phyloP scores from a whole-genome alignment of 2,329 filamentous ascomycete species.

The Tolypocladium ophioglossoides region DNA sequence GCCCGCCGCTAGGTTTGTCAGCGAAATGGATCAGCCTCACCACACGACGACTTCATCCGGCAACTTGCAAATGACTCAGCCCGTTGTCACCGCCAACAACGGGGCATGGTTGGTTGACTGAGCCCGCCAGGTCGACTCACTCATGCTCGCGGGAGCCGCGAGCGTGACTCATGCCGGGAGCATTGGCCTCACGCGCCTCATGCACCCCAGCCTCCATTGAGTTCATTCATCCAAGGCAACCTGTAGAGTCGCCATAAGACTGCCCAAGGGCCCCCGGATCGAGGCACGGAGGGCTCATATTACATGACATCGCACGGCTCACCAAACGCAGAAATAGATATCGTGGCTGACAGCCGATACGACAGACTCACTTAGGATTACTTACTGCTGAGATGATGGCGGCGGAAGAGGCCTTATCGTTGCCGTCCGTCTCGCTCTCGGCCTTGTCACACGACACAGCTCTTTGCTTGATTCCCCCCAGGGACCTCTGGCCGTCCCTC shows the following conservation, averaged over 20 bases:
- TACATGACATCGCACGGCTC: not conserved
- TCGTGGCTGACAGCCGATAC: not conserved
- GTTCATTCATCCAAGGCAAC: too few species aligned
- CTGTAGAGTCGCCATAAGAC: too few species aligned
- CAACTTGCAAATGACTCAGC: not conserved
- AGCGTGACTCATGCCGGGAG: not conserved
- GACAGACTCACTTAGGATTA: too few species aligned
- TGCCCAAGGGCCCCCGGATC: not conserved
- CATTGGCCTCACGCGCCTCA: not conserved
- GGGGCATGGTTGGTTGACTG: not conserved
- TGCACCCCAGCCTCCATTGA: too few species aligned
- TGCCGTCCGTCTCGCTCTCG: not conserved
- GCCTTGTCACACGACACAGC: conserved; percentile 39
- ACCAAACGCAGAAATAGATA: not conserved
- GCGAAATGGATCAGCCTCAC: not conserved
- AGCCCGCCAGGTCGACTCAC: not conserved
- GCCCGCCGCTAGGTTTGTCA: not conserved
- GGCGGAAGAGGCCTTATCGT: not conserved
- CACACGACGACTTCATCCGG: not conserved
- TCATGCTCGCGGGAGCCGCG: not conserved
- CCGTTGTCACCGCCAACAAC: not conserved
- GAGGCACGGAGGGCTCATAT: not conserved
- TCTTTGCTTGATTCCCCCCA: conserved; percentile 47
- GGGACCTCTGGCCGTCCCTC: conserved; percentile 32
- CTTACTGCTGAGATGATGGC: not conserved